Evolutionary conservation across 495 filamentous ascomycete species (phyloP).

Genomic region (Hypoxylon fuscum): DNA sequence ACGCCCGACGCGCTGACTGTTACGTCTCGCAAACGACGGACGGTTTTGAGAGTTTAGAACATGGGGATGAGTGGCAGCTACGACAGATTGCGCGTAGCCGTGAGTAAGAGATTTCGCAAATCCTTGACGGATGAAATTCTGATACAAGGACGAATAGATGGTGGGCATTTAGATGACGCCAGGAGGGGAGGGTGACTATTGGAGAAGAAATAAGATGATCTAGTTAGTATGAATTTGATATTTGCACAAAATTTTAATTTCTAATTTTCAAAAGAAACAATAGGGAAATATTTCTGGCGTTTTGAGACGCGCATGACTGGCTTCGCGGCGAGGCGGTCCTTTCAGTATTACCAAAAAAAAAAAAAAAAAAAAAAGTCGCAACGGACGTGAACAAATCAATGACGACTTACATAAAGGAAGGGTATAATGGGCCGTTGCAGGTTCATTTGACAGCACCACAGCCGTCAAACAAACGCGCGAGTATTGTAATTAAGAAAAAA

Average conservation of each 20-base stretch:
- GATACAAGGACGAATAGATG: constrained; percentile 65
- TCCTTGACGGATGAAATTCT: constrained; percentile 96
- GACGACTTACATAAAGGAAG: constrained; percentile 58
- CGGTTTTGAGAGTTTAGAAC: constrained; percentile 77
- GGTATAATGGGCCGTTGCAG: constrained; percentile 61
- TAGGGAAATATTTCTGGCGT: no score
- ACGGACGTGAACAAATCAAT: constrained; percentile 5
- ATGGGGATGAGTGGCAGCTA: constrained; percentile 87
- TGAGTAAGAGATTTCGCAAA: constrained; percentile 95
- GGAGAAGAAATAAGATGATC: not conserved
- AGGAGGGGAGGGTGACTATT: constrained; percentile 51
- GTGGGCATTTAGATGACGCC: constrained; percentile 68
- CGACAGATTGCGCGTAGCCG: constrained; percentile 97
- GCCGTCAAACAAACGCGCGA: constrained; percentile 73
- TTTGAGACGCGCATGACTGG: constrained; percentile 10
- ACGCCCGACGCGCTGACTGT: constrained; percentile 63
- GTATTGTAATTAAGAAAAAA: constrained; percentile 37
- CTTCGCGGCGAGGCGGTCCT: not conserved
- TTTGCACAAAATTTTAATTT: not conserved
- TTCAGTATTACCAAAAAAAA: not conserved
- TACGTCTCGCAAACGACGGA: constrained; percentile 61
- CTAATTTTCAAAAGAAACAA: no score
- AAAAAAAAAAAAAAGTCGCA: constrained; percentile 3
- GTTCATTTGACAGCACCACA: constrained; percentile 73
- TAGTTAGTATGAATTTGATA: constrained; percentile 14